Base-by-base conservation (phyloP, 2,329 filamentous ascomycete species). In the Verticillium albo-atrum region DNA sequence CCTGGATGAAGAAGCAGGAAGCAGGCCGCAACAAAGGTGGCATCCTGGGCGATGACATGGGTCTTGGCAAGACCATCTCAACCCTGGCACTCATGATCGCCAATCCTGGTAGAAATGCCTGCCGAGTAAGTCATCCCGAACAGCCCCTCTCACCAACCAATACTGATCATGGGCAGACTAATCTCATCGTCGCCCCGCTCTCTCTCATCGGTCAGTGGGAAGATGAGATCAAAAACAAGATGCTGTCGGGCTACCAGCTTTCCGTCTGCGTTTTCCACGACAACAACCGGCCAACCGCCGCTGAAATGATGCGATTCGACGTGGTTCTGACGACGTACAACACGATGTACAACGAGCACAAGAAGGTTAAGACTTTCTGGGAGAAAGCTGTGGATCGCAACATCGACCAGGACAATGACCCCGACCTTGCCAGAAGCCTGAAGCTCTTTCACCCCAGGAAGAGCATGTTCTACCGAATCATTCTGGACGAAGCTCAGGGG, bases 171-270 rank as follows among this genome's bases (percentile, higher is more conserved):
- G 15, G 60, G 14, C 56, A 91, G 78, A 92, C 92, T 0, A 95
- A 88, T n/a, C 76, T 97, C 26, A 91, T 97, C 54, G 80, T 96
- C 54, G 90, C 89, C 0, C 92, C 92, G 0, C 86, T 96, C 12
- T 88, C 91, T 3, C 77, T 97, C 17, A 83, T 96, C 71, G 84
- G 87, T 17, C 92, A 97, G 70, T 97, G 92, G 92, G 86, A 90
- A 67, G 82, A 87, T 54, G 92, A 97, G 71, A 91, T 97, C 54
- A 72, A 79, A 60, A 82, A 80, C 37, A 92, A 93, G 72, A 74
- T 95, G 35, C 86, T 86, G 62, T 64, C 74, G 0, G 74, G 75
- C 0, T 78, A 89, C 68, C 76, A 79, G 32, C 74, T 96, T 15
- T 85, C 79, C 0, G 86, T 91, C 1, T 86, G 84, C 64, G 81